phyloP scores from a whole-genome alignment of 169 alveolate genomes.

The Theileria orientalis region DNA sequence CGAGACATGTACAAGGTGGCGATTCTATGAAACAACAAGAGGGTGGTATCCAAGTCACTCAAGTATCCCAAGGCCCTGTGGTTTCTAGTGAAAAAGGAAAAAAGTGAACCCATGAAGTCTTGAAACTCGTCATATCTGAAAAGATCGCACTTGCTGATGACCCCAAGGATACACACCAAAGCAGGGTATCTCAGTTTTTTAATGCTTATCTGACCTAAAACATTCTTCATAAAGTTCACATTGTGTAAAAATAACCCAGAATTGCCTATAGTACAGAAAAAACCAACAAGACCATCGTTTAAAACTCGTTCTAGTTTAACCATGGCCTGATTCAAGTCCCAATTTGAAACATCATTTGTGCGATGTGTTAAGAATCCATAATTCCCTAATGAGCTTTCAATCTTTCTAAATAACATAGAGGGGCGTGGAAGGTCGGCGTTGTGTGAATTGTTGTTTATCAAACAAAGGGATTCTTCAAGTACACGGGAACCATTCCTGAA shows the following conservation, averaged over 20 bases:
- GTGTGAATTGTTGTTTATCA: background rate
- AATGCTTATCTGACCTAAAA: background rate
- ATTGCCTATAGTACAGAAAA: background rate
- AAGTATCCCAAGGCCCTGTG: background rate
- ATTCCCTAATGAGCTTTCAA: background rate
- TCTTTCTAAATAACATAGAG: background rate
- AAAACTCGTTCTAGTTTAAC: background rate
- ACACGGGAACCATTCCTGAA: constrained; percentile 1
- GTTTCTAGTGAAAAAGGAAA: background rate
- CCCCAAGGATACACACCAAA: constrained; percentile 30
- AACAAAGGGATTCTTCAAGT: background rate
- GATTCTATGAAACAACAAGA: constrained; percentile 32
- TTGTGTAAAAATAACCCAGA: background rate
- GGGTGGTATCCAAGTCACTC: constrained; percentile 30
- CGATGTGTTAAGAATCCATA: too few species aligned
- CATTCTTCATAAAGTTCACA: background rate
- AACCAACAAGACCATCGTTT: background rate
- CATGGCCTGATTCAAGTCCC: background rate
- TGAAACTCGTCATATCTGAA: background rate
- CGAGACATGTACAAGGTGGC: constrained; percentile 35
- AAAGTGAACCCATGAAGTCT: background rate
- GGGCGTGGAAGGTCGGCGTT: background rate
- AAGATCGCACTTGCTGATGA: constrained; percentile 31
- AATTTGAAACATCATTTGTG: background rate
- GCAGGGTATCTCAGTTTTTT: background rate